A percentile compares a stretch with the other conserved stretches of the same genome.
These are phyloP conservation scores for Aplosporella prunicola DNA, from an alignment of 2,329 filamentous ascomycete species.

Conservation along the genomic window DNA sequence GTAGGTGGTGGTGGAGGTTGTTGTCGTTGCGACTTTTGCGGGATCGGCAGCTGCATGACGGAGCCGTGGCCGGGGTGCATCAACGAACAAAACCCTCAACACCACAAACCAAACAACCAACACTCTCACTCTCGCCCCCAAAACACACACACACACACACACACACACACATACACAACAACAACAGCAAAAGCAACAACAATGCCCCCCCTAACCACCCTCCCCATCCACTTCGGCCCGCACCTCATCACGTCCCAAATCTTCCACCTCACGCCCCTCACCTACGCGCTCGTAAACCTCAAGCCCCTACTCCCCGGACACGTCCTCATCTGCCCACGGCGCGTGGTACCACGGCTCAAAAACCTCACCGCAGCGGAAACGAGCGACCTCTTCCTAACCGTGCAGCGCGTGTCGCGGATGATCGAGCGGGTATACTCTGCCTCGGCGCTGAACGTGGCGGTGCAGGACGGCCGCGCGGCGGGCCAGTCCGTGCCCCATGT, in stretches of 20 bases:
- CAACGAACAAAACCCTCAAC: neutral
- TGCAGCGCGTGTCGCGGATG: slow-evolving; percentile 72
- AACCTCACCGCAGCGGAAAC: slow-evolving; percentile 66
- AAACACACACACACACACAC: neutral
- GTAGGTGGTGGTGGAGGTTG: neutral
- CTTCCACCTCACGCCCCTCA: slow-evolving; percentile 71
- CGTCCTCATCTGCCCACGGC: slow-evolving; percentile 75
- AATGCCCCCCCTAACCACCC: slow-evolving; percentile 10
- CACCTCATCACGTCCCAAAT: slow-evolving; percentile 76
- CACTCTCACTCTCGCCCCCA: neutral
- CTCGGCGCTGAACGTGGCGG: slow-evolving; percentile 79
- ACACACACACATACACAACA: neutral
- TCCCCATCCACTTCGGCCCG: slow-evolving; percentile 59
- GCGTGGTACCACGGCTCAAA: slow-evolving; percentile 59
- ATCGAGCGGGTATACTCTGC: slow-evolving; percentile 53
- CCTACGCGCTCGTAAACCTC: slow-evolving; percentile 87
- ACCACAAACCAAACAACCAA: neutral
- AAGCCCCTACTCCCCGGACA: slow-evolving; percentile 91
- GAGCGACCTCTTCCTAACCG: slow-evolving; percentile 77
- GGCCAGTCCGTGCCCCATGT: slow-evolving; percentile 92
- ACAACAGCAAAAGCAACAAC: slow-evolving; percentile 17
- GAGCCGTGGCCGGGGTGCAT: neutral
- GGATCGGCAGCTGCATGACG: neutral
- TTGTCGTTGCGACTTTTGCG: neutral
- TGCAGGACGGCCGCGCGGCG: slow-evolving; percentile 86